Evolutionary conservation across 2,329 filamentous ascomycete genomes (phyloP).

Genomic region (Setomelanomma holmii): DNA sequence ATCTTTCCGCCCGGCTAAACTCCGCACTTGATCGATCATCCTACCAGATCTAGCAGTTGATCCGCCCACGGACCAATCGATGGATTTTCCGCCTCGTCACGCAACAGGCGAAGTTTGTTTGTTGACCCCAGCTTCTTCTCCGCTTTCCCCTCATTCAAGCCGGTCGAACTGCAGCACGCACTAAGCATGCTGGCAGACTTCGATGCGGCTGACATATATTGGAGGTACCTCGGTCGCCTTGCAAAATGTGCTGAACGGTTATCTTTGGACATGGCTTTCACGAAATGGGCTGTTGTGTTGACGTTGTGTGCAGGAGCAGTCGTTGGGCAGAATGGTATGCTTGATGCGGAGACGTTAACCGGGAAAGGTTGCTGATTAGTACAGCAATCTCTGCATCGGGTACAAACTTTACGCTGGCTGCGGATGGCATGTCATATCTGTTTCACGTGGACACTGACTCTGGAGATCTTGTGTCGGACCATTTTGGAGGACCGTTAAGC

Average conservation of each 20-base stretch:
- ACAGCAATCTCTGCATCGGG: constrained; percentile 63
- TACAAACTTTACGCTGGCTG: constrained; percentile 64
- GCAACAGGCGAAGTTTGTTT: constrained; percentile 2
- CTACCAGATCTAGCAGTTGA: constrained; percentile 1
- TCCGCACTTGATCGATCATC: not conserved
- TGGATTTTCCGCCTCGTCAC: constrained; percentile 11
- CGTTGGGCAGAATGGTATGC: constrained; percentile 26
- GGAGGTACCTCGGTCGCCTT: constrained; percentile 3
- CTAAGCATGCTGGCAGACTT: constrained; percentile 4
- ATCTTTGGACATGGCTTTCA: constrained; percentile 3
- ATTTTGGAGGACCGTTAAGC: constrained; percentile 65
- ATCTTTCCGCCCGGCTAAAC: constrained; percentile 8
- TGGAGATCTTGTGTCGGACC: constrained; percentile 66
- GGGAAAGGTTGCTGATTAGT: not conserved
- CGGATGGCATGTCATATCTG: constrained; percentile 65
- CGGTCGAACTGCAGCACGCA: not conserved
- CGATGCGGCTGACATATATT: constrained; percentile 14
- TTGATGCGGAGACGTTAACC: not conserved
- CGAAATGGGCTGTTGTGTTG: constrained; percentile 18
- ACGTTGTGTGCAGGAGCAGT: constrained; percentile 19
- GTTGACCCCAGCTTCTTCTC: constrained; percentile 19
- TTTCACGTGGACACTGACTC: constrained; percentile 67
- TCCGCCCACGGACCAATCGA: constrained; percentile 14
- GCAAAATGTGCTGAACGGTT: constrained; percentile 3
- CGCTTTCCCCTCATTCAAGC: constrained; percentile 23